Percentiles rank a stretch among this genome's conserved stretches.
These are phyloP conservation scores for Trichoderma brevicompactum DNA, from an alignment of 2,329 filamentous ascomycete genomes.

Conservation along the genomic window DNA sequence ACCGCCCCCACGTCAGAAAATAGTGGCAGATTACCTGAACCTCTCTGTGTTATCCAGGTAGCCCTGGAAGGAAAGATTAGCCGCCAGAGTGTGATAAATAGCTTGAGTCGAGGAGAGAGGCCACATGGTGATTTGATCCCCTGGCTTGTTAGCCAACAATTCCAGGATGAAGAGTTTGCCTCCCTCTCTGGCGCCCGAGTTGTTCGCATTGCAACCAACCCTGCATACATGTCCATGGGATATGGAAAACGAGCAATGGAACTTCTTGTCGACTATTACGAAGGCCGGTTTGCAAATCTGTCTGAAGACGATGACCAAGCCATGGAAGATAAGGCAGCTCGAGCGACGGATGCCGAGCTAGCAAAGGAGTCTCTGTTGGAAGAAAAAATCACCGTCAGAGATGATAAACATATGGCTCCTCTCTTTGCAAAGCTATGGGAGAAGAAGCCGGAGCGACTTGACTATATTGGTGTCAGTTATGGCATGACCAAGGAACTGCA, in stretches of 20 bases:
- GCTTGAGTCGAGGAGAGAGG: slow-evolving; percentile 83
- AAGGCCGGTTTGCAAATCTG: slow-evolving; percentile 85
- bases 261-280: slow-evolving; percentile 89
- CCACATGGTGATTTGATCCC: slow-evolving; percentile 93
- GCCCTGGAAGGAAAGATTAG: slow-evolving; percentile 95
- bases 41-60: slow-evolving; percentile 92
- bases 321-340: slow-evolving; percentile 67
- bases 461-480: slow-evolving; percentile 95
- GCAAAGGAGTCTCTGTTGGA: slow-evolving; percentile 75
- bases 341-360: slow-evolving; percentile 82
- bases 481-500: slow-evolving; percentile 85
- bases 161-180: slow-evolving; percentile 96
- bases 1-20: slow-evolving; percentile 82
- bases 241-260: slow-evolving; percentile 90
- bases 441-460: slow-evolving; percentile 75
- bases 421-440: slow-evolving; percentile 89
- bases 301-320: slow-evolving; percentile 68
- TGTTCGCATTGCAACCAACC: slow-evolving; percentile 94
- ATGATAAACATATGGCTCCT: slow-evolving; percentile 90
- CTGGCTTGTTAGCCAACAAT: slow-evolving; percentile 97
- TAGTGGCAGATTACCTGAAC: slow-evolving; percentile 81
- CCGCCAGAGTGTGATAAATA: slow-evolving; percentile 86
- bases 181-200: slow-evolving; percentile 88
- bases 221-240: slow-evolving; percentile 89
- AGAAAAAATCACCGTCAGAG: slow-evolving; percentile 87